phyloP scores from a whole-genome alignment of 1,284 basidiomycete species.

The Xerocomus nothofagi region DNA sequence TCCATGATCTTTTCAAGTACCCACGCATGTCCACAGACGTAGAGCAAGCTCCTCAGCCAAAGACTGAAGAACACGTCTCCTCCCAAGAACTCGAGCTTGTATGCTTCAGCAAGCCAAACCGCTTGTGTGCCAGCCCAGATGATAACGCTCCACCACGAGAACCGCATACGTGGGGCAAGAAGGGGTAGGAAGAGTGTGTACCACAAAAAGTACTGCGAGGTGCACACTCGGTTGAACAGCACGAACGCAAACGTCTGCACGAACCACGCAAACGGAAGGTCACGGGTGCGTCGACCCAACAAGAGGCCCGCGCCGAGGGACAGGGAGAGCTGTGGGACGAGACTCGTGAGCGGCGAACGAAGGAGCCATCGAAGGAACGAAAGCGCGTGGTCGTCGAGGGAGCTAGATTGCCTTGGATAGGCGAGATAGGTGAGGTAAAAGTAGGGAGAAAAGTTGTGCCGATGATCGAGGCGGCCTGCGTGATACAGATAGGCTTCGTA shows the following conservation, averaged over 20 bases:
- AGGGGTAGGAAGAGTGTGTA: slow-evolving; percentile 91
- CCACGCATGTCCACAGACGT: slow-evolving; percentile 76
- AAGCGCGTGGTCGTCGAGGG: slow-evolving; percentile 35
- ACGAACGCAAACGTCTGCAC: slow-evolving; percentile 92
- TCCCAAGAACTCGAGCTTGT: slow-evolving; percentile 86
- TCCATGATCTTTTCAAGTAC: slow-evolving; percentile 67
- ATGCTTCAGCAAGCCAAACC: slow-evolving; percentile 85
- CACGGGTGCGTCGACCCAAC: slow-evolving; percentile 50
- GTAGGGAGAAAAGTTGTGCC: slow-evolving; percentile 98
- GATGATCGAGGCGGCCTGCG: slow-evolving; percentile 86
- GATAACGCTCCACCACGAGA: slow-evolving; percentile 48
- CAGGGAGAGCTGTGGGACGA: slow-evolving; percentile 73
- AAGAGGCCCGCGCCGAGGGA: slow-evolving; percentile 67
- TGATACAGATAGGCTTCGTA: slow-evolving; percentile 95
- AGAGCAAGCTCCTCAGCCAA: slow-evolving; percentile 77
- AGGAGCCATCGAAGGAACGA: slow-evolving; percentile 48
- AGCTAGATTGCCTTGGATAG: slow-evolving; percentile 45
- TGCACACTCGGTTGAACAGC: slow-evolving; percentile 97
- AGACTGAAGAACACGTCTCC: slow-evolving; percentile 68
- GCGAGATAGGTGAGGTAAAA: slow-evolving; percentile 93
- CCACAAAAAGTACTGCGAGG: slow-evolving; percentile 98
- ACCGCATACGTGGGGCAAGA: slow-evolving; percentile 64
- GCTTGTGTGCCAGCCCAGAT: slow-evolving; percentile 83
- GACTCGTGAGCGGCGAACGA: slow-evolving; percentile 67
- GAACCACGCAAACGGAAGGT: slow-evolving; percentile 85